Evolutionary conservation across 2,329 filamentous ascomycete species (phyloP).

Genomic region (Macrophomina pseudophaseolina): DNA sequence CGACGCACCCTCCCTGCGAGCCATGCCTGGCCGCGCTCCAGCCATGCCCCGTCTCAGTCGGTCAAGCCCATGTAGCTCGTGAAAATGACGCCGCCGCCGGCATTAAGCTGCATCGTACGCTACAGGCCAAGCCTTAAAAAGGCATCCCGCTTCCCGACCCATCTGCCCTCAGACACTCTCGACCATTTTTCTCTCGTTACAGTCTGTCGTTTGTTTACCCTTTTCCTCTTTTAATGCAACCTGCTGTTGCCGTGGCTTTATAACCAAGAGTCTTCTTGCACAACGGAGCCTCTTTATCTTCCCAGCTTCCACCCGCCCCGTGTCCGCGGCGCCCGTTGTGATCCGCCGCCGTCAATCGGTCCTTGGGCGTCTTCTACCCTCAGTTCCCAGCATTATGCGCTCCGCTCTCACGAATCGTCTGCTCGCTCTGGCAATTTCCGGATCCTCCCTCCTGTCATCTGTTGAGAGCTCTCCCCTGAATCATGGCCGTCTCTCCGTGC

Average conservation of each 20-base stretch:
- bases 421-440: constrained; percentile 21
- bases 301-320: not conserved
- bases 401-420: not conserved
- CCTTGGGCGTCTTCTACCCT: not conserved
- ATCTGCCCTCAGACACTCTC: constrained; percentile 1
- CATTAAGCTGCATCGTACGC: constrained; percentile 20
- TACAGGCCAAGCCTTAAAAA: constrained; percentile 23
- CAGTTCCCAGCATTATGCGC: not conserved
- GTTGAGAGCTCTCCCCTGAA: constrained; percentile 7
- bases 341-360: not conserved
- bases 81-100: constrained; percentile 25
- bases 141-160: not conserved
- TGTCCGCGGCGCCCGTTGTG: not conserved
- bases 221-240: not conserved
- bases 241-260: not conserved
- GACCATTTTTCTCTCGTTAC: constrained; percentile 11
- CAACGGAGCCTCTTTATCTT: not conserved
- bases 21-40: constrained; percentile 7
- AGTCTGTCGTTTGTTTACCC: constrained; percentile 17
- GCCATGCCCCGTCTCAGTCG: constrained; percentile 1
- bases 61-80: constrained; percentile 10
- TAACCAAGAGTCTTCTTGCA: not conserved
- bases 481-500: not conserved
- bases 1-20: constrained; percentile 1
- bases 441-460: constrained; percentile 1